Conservation (phyloP, 1,139 yeast genomes). For the Pichia sp. region DNA sequence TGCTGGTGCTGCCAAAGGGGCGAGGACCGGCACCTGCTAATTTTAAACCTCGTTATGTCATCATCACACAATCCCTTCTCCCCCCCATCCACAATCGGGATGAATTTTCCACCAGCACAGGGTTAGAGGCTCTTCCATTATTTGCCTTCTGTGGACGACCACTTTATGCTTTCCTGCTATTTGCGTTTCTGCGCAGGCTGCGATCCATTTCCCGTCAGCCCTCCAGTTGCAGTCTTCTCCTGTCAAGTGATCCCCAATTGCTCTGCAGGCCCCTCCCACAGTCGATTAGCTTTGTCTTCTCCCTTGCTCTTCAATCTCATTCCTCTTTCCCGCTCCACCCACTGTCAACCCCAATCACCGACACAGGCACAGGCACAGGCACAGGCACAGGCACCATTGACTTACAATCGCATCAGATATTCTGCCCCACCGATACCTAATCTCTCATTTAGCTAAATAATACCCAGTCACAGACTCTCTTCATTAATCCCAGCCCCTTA, state of each 20-base stretch:
- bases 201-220: background rate
- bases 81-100: background rate
- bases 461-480: background rate
- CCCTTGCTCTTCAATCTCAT: background rate
- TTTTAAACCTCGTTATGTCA: background rate
- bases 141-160: background rate
- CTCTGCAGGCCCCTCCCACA: background rate
- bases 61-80: background rate
- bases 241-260: background rate
- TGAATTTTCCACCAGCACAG: background rate
- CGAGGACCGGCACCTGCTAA: background rate
- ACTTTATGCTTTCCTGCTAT: background rate
- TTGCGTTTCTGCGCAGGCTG: background rate
- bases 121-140: background rate
- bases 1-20: background rate
- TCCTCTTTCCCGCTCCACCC: background rate
- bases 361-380: background rate
- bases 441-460: background rate
- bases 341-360: background rate
- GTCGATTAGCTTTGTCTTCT: background rate
- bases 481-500: background rate
- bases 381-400: background rate
- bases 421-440: background rate
- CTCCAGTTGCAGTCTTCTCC: background rate
- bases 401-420: background rate